Conservation (phyloP, 257 asterid species). For the Cordia subcordata region DNA sequence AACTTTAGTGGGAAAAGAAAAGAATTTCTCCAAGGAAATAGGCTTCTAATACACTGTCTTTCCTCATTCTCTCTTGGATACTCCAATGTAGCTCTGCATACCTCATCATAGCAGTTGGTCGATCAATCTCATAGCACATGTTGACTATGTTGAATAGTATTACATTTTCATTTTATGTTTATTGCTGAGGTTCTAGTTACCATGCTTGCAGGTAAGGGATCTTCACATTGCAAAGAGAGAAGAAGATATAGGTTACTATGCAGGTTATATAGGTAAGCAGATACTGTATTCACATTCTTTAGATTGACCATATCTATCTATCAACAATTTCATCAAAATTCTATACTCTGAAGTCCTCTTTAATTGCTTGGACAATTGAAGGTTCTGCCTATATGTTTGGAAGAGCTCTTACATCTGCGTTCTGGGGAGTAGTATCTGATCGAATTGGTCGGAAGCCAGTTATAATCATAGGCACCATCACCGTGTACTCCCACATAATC, state of each 20-base stretch:
- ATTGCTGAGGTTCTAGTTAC: background rate
- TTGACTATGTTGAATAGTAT: too few relatives aligned
- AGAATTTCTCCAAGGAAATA: too few relatives aligned
- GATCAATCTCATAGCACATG: too few relatives aligned
- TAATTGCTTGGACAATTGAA: constrained; percentile 16
- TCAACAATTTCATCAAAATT: background rate
- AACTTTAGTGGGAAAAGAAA: too few relatives aligned
- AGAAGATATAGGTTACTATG: constrained; percentile 69
- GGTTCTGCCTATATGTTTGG: constrained; percentile 64
- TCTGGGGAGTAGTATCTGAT: constrained; percentile 66
- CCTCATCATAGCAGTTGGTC: too few relatives aligned
- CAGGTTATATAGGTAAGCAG: constrained; percentile 60
- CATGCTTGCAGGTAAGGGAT: constrained; percentile 37
- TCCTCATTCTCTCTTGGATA: too few relatives aligned
- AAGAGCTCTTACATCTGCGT: constrained; percentile 57
- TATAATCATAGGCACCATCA: constrained; percentile 48
- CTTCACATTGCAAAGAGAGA: constrained; percentile 51
- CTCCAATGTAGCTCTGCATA: too few relatives aligned
- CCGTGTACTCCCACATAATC: constrained; percentile 22
- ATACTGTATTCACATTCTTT: background rate
- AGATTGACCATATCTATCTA: background rate
- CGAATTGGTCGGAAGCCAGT: constrained; percentile 77
- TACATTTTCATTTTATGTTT: too few relatives aligned
- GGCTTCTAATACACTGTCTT: too few relatives aligned
- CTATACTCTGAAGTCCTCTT: background rate